These are phyloP conservation scores for Lactarius tabidus DNA, from an alignment of 768 basidiomycete genomes.

Conservation along the genomic window DNA sequence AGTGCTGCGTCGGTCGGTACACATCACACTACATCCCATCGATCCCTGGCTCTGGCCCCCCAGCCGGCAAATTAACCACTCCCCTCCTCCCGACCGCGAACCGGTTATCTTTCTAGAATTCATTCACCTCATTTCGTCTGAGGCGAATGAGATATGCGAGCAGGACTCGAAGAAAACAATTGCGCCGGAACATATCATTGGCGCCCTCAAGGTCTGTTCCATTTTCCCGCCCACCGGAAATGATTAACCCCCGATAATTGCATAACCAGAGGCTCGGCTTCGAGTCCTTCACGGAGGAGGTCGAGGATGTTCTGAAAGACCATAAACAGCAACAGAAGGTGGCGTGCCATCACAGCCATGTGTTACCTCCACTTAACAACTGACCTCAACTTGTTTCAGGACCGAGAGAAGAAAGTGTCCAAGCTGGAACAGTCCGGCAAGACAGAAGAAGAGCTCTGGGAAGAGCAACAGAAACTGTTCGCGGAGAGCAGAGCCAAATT, in stretches of 20 bases:
- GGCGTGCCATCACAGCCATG: slow-evolving; percentile 26
- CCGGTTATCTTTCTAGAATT: slow-evolving; percentile 63
- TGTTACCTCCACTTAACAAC: background rate
- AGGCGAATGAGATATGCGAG: slow-evolving; percentile 97
- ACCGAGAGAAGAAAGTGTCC: slow-evolving; percentile 88
- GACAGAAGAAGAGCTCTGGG: slow-evolving; percentile 85
- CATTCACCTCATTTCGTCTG: slow-evolving; percentile 94
- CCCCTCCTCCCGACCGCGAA: background rate
- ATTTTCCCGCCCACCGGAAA: slow-evolving; percentile 27
- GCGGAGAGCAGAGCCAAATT: slow-evolving; percentile 85
- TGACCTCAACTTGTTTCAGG: slow-evolving; percentile 40
- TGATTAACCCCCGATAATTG: slow-evolving; percentile 1
- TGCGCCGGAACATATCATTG: slow-evolving; percentile 93
- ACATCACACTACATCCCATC: slow-evolving; percentile 14
- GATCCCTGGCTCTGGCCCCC: slow-evolving; percentile 1
- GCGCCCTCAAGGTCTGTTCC: slow-evolving; percentile 70
- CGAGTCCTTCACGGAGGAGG: slow-evolving; percentile 84
- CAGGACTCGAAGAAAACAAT: slow-evolving; percentile 99
- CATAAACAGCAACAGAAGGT: slow-evolving; percentile 97
- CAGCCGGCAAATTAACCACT: background rate
- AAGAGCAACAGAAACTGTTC: slow-evolving; percentile 87
- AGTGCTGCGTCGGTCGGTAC: slow-evolving; percentile 96
- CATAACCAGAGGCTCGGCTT: slow-evolving; percentile 77
- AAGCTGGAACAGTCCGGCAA: slow-evolving; percentile 85
- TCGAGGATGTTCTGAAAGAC: slow-evolving; percentile 90